These are phyloP conservation scores for Saccharomyces hybrid DNA, from an alignment of 1,139 yeast species.

Conservation along the genomic window DNA sequence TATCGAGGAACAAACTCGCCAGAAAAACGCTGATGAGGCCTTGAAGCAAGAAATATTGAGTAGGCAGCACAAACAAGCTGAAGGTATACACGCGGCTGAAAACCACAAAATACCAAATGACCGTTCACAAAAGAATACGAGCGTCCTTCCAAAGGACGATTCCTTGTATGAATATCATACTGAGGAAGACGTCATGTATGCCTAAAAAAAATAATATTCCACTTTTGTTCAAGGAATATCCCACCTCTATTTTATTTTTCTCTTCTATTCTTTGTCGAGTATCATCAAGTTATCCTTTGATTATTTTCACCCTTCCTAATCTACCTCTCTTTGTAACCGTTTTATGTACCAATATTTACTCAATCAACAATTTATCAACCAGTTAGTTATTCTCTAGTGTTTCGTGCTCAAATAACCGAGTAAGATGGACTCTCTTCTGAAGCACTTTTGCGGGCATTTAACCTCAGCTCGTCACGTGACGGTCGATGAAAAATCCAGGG, in stretches of 20 bases:
- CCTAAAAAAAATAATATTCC: neutral
- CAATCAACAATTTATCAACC: neutral
- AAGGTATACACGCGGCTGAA: conserved; percentile 12
- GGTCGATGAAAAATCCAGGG: neutral
- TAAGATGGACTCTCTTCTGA: neutral
- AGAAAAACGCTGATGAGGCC: conserved; percentile 9
- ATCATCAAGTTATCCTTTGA: neutral
- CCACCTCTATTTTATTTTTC: neutral
- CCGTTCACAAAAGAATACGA: conserved; percentile 1
- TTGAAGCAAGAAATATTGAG: conserved; percentile 9
- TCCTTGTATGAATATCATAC: conserved; percentile 25
- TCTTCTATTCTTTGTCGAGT: neutral
- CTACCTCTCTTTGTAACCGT: neutral
- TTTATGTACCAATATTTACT: neutral
- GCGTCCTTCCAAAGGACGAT: conserved; percentile 7
- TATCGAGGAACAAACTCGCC: conserved; percentile 12
- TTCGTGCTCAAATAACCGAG: neutral
- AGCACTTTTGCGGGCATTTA: neutral
- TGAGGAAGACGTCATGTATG: conserved; percentile 23
- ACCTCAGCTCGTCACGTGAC: neutral
- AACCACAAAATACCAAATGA: neutral
- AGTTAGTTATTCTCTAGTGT: neutral
- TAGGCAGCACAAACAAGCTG: conserved; percentile 12
- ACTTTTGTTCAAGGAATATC: neutral
- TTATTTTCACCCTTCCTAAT: neutral